Base-by-base conservation (phyloP, 768 basidiomycete species). In the Suillus plorans region DNA sequence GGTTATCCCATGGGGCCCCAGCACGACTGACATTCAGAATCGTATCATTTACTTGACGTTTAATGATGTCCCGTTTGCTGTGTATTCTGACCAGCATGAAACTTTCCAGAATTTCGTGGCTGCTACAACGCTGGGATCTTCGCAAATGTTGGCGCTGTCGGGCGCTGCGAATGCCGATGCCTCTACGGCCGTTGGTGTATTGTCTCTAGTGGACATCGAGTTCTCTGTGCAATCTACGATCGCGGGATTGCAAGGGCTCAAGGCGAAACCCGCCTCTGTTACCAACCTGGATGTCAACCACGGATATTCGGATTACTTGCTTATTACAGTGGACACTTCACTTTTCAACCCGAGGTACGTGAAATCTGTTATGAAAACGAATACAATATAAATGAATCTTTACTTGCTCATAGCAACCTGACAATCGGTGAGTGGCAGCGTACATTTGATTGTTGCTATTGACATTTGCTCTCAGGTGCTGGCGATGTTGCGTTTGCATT, bases 301-400 rank as follows among this genome's bases (percentile, higher is more conserved):
- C 61, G 90, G 90, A 8, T 91, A 84, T 77, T 64, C 84, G 0
- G 82, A 88, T 69, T 87, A 81, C 72, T 78, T 92, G n/a, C 79
- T 90, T 59, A 90, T 92, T 76, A 89, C 82, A 69, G 85, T 85
- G 14, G 77, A 84, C 50, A 85, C 86, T 22, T 77, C 80, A 1
- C 74, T 91, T 28, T 89, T 84, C 72, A 91, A 90, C 64, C 89
- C 90, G 14, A 89, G 85, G 85, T 85, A 67, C 66, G 76, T 59
- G 31, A 18, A 37, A 47, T 63, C 13, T 9, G 5, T 56, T 65
- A 41, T 28, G 45, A 50, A 49, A 53, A 22, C 25, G 41, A 31
- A 9, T 14, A 56, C 65, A 49, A 70, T 61, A 37, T 10, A 37
- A 10, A 41, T 66, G 25, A 31, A 2, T 1, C 18, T 34, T 42